Base-by-base conservation (phyloP, 1,284 basidiomycete species). In the Apiotrichum mycotoxinovorans region DNA sequence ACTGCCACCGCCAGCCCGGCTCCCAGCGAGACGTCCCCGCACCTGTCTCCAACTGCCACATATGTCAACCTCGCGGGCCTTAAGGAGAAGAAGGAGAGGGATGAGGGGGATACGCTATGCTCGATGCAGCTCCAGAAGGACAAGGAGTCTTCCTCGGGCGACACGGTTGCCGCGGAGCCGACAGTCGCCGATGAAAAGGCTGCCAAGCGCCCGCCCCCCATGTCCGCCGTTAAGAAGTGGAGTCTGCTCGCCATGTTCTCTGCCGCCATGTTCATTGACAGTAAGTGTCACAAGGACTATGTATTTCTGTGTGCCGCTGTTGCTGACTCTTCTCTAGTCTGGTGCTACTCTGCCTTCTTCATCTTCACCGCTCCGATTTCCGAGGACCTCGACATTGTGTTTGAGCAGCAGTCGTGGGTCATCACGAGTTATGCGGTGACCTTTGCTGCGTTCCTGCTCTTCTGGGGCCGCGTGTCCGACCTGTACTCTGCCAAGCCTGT, bases 401-500 rank as follows among this genome's bases (percentile, higher is more conserved):
- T 62, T 45, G 42, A 27, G 18, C 55, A 62, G 41, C 56, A 62
- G 46, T 48, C 49, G 15, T 63, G 61, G 61, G 48, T 60, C 33
- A 63, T 63, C 58, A 72, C 66, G 7, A 54, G 67, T 2, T 76
- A 74, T 58, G 57, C 67, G 0, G 67, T 75, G 18, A 72, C 73
- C 0, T 76, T 76, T 42, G 65, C 73, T 0, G 59, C 70, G 1
- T 71, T 71, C 60, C 62, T 70, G 12, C 61, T 72, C 22, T 60
- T 70, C 59, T 72, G 68, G 66, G 73, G 73, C 10, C 65, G 71
- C 22, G 64, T 73, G 0, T 51, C 67, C 14, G 73, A 75, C 54
- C 57, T 73, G 14, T 73, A 67, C 62, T 66, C 66, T 0, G 64
- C 73, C 14, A 69, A 65, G 34, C 56, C 60, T 1, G 69, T 73